phyloP scores from a whole-genome alignment of 2,329 filamentous ascomycete species.

The Paraphoma sp. region DNA sequence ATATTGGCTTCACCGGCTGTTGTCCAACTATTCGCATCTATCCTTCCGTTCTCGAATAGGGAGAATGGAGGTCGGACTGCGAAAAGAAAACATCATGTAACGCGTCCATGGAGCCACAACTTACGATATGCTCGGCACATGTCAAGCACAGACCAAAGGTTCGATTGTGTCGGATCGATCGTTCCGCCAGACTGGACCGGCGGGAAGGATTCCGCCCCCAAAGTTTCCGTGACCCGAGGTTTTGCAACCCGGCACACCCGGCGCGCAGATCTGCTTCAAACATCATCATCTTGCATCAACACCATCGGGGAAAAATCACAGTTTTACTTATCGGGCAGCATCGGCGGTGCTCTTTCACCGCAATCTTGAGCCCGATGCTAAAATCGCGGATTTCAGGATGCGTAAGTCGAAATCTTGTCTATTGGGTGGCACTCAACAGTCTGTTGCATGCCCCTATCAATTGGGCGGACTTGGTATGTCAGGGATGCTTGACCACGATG shows the following conservation, averaged over 20 bases:
- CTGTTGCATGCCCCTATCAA: background rate
- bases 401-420: background rate
- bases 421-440: slow-evolving; percentile 3
- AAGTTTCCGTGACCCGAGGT: background rate
- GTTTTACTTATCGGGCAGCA: background rate
- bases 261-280: background rate
- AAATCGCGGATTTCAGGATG: background rate
- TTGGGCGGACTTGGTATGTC: background rate
- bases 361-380: background rate
- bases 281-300: background rate
- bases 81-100: background rate
- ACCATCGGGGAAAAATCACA: background rate
- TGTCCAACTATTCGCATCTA: background rate
- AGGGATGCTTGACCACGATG: background rate
- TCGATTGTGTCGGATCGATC: slow-evolving; percentile 2
- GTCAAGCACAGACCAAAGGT: background rate
- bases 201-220: background rate
- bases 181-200: background rate
- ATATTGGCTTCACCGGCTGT: background rate
- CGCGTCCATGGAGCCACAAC: background rate
- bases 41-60: background rate
- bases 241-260: background rate
- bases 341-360: background rate
- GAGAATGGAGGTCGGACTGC: no score
- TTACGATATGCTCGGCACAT: background rate